phyloP scores from a whole-genome alignment of 768 basidiomycete species.

The Kwoniella dendrophila region DNA sequence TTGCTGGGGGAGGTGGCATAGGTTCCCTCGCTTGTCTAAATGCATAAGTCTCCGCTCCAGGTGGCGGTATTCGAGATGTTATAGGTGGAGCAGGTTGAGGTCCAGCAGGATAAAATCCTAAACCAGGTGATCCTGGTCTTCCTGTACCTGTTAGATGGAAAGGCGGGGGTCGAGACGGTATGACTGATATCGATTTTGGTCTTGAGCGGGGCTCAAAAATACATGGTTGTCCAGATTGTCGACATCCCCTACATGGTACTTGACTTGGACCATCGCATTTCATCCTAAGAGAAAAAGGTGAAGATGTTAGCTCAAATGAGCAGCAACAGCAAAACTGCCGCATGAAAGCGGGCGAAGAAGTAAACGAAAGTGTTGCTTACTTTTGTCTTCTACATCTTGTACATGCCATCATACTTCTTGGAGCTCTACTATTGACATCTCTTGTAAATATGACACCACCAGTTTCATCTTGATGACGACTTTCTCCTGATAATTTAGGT shows the following conservation, averaged over 20 bases:
- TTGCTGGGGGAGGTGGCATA: conserved; percentile 43
- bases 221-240: conserved; percentile 41
- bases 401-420: conserved; percentile 40
- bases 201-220: conserved; percentile 47
- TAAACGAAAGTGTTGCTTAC: no score
- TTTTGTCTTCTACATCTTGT: conserved; percentile 36
- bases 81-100: conserved; percentile 47
- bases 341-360: background rate
- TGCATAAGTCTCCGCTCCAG: conserved; percentile 26
- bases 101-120: conserved; percentile 42
- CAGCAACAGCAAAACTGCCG: background rate
- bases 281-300: conserved; percentile 32
- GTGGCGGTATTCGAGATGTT: conserved; percentile 28
- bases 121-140: conserved; percentile 34
- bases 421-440: conserved; percentile 27
- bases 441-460: conserved; percentile 21
- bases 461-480: conserved; percentile 14
- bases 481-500: conserved; percentile 6
- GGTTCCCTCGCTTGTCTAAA: conserved; percentile 44
- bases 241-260: conserved; percentile 48
- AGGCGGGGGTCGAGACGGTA: conserved; percentile 44
- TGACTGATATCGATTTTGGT: conserved; percentile 49
- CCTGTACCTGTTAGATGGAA: conserved; percentile 28
- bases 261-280: conserved; percentile 51
- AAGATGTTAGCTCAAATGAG: background rate